A percentile compares a stretch with the other conserved stretches of the same genome.
These are phyloP conservation scores for Globisporangium irregulare DNA, from an alignment of 352 stramenopile genomes.

Conservation along the genomic window DNA sequence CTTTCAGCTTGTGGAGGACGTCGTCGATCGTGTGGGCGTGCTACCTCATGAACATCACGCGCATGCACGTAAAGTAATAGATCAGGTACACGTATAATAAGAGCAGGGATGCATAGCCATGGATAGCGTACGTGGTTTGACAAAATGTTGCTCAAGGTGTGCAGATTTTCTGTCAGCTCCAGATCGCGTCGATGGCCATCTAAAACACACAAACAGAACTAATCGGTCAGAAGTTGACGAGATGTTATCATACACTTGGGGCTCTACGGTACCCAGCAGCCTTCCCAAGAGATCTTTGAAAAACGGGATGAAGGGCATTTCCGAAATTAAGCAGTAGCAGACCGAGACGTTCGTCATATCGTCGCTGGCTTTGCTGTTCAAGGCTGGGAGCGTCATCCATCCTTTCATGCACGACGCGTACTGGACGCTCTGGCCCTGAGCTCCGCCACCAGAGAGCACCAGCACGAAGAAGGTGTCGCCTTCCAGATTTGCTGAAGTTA, in stretches of 20 bases:
- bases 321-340: slow-evolving; percentile 52
- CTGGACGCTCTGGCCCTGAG: slow-evolving; percentile 47
- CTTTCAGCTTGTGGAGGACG: slow-evolving; percentile 26
- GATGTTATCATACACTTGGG: background rate
- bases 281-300: slow-evolving; percentile 32
- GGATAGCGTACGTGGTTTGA: slow-evolving; percentile 35
- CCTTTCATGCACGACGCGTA: slow-evolving; percentile 60
- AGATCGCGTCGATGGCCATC: slow-evolving; percentile 16
- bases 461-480: slow-evolving; percentile 43
- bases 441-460: slow-evolving; percentile 45
- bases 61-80: background rate
- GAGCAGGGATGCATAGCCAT: background rate
- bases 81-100: background rate
- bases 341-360: slow-evolving; percentile 25
- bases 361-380: slow-evolving; percentile 7
- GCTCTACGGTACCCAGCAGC: slow-evolving; percentile 28
- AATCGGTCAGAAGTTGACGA: background rate
- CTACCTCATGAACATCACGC: slow-evolving; percentile 15
- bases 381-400: slow-evolving; percentile 19
- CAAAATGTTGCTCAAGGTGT: slow-evolving; percentile 29
- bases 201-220: background rate
- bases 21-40: slow-evolving; percentile 38
- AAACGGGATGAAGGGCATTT: slow-evolving; percentile 42
- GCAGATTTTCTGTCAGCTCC: slow-evolving; percentile 5
- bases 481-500: background rate